Percentiles rank a stretch among this genome's conserved stretches.
These are phyloP conservation scores for Microdochium nivale DNA, from an alignment of 2,329 filamentous ascomycete genomes.

Conservation along the genomic window DNA sequence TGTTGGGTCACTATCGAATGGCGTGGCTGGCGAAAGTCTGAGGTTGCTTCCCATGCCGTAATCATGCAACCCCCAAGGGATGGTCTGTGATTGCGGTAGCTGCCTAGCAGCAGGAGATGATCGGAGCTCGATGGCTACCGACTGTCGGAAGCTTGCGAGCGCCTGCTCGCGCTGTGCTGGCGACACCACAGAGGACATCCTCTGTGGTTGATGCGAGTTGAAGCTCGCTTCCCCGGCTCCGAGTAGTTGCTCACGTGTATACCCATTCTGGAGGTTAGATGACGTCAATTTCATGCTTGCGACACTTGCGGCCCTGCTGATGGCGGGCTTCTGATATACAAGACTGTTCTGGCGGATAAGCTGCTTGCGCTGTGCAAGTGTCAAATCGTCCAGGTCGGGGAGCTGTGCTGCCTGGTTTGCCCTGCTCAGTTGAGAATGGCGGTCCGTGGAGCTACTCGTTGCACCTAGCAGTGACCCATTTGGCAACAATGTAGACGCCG, in stretches of 20 bases:
- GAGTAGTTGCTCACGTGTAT: slow-evolving; percentile 8
- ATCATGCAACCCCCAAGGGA: not conserved
- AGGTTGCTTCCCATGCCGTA: not conserved
- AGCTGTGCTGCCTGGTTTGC: not conserved
- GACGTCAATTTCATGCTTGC: not conserved
- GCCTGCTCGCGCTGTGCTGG: slow-evolving; percentile 43
- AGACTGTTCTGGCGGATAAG: slow-evolving; percentile 48
- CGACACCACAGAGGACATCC: slow-evolving; percentile 32
- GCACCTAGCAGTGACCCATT: not conserved
- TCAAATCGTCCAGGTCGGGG: slow-evolving; percentile 49
- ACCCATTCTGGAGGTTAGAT: slow-evolving; percentile 5
- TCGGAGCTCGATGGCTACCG: slow-evolving; percentile 50
- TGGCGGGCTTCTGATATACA: slow-evolving; percentile 12
- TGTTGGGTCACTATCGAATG: not conserved
- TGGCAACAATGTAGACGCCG: slow-evolving; percentile 28
- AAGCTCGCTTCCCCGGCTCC: slow-evolving; percentile 30
- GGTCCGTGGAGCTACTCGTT: not conserved
- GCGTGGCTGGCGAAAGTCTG: not conserved
- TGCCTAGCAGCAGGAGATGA: not conserved
- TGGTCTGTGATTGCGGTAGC: not conserved
- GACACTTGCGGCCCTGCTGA: not conserved
- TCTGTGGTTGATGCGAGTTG: slow-evolving; percentile 46
- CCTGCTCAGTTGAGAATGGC: not conserved
- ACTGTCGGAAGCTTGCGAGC: slow-evolving; percentile 60
- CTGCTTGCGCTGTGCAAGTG: slow-evolving; percentile 58